Base-by-base conservation (phyloP, 371 early-diverging fungal genomes). In the Zychaea mexicana region DNA sequence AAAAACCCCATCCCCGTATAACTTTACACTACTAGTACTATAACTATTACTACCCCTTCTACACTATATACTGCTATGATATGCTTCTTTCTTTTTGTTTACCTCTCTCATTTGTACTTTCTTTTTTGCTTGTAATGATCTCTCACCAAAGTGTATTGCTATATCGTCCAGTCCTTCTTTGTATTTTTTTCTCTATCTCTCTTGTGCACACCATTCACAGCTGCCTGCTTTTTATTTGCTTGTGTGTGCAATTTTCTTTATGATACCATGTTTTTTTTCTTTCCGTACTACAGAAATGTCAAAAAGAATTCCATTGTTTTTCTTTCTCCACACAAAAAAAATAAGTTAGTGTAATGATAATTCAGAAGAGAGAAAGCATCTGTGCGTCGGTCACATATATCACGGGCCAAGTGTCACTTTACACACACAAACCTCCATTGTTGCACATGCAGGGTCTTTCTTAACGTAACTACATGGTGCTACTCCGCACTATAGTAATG, bases 401-500 rank as follows among this genome's bases (percentile, higher is more conserved):
- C 46, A 46, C 46, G 46, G n/a, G 46, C 46, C 46, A 46, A n/a
- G n/a, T 46, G 46, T 46, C n/a, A 46, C 46, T 46, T 36, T 36
- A 36, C 36, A 36, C 36, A 36, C 15, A 36, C 46, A 46, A 46
- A 19, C 6, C 21, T 17, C 7, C 46, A 46, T 46, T 36, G 46
- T 46, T 46, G 46, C n/a, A n/a, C 17, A 46, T 46, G 46, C 46
- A 46, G 46, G 46, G 46, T 46, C 15, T 46, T 46, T 46, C n/a
- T 46, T 46, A 46, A 46, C 46, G 46, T 46, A 46, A 46, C 46
- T n/a, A n/a, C n/a, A n/a, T n/a, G n/a, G n/a, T n/a, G n/a, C n/a
- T n/a, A n/a, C n/a, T n/a, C n/a, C n/a, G n/a, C n/a, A n/a, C n/a
- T n/a, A n/a, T n/a, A n/a, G n/a, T n/a, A n/a, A n/a, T n/a, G n/a